Percentiles rank a stretch among this genome's conserved stretches.
Conservation (phyloP, 1,284 basidiomycete genomes). For the Hypsizygus ulmarius region DNA sequence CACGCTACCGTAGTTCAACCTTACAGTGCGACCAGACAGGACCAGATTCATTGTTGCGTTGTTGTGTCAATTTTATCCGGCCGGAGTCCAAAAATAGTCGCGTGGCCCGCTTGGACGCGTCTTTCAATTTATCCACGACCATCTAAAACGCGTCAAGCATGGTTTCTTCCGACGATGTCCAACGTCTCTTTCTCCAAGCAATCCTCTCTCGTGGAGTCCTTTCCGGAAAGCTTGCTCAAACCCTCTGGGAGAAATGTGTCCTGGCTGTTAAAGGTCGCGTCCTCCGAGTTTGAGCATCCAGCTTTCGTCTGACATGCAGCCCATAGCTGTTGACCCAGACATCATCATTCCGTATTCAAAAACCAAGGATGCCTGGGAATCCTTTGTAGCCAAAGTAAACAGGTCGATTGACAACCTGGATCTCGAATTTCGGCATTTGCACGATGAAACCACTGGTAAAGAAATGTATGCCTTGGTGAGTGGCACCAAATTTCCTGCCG, state of each 20-base stretch:
- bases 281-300: slow-evolving; percentile 5
- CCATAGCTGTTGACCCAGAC: slow-evolving; percentile 48
- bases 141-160: slow-evolving; percentile 25
- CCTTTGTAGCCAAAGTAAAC: slow-evolving; percentile 60
- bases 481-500: neutral
- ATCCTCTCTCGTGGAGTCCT: slow-evolving; percentile 68
- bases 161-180: slow-evolving; percentile 57
- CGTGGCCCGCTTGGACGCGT: slow-evolving; percentile 6
- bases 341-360: slow-evolving; percentile 45
- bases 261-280: slow-evolving; percentile 57
- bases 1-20: neutral
- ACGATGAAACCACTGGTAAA: slow-evolving; percentile 63
- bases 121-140: slow-evolving; percentile 1
- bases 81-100: neutral
- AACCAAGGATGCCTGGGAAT: slow-evolving; percentile 51
- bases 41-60: too few species aligned
- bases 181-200: slow-evolving; percentile 74
- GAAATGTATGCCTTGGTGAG: slow-evolving; percentile 66
- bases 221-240: slow-evolving; percentile 57
- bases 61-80: slow-evolving; percentile 1
- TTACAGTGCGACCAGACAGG: slow-evolving; percentile 1
- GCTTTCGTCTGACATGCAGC: slow-evolving; percentile 6
- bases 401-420: slow-evolving; percentile 61
- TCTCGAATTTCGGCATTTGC: slow-evolving; percentile 62
- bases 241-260: slow-evolving; percentile 65